Evolutionary conservation across 2,329 filamentous ascomycete genomes (phyloP).

Genomic region (Podosphaera fusca): DNA sequence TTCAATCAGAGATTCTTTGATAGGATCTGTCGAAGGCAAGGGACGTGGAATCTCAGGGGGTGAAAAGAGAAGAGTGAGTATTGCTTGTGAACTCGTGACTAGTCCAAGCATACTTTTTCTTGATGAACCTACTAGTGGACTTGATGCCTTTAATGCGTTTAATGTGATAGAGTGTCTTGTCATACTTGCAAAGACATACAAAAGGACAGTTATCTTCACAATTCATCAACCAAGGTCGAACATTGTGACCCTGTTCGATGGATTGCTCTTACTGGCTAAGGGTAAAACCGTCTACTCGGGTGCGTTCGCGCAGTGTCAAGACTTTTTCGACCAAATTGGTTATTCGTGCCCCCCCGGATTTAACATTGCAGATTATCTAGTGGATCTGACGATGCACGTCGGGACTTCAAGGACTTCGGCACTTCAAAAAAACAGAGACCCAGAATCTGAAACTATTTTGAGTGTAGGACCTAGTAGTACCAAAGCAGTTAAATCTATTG

Average conservation of each 20-base stretch:
- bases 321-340: conserved; percentile 78
- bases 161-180: conserved; percentile 95
- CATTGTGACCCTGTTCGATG: conserved; percentile 90
- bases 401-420: conserved; percentile 30
- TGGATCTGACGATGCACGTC: conserved; percentile 94
- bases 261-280: conserved; percentile 72
- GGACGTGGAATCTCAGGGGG: conserved; percentile 91
- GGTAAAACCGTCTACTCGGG: conserved; percentile 87
- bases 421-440: conserved; percentile 32
- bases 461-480: conserved; percentile 69
- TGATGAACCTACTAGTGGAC: conserved; percentile 86
- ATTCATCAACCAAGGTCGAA: conserved; percentile 97
- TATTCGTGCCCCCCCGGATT: conserved; percentile 90
- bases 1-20: conserved; percentile 81
- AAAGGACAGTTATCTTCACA: conserved; percentile 91
- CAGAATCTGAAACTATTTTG: conserved; percentile 39
- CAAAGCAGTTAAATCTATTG: conserved; percentile 70
- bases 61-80: conserved; percentile 87
- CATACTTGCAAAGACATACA: conserved; percentile 84
- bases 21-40: conserved; percentile 71
- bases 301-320: conserved; percentile 67
- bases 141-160: conserved; percentile 93
- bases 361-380: conserved; percentile 95
- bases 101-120: conserved; percentile 93
- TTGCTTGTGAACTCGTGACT: conserved; percentile 92